These are phyloP conservation scores for Lactifluus piperatus DNA, from an alignment of 768 basidiomycete species.

Conservation along the genomic window DNA sequence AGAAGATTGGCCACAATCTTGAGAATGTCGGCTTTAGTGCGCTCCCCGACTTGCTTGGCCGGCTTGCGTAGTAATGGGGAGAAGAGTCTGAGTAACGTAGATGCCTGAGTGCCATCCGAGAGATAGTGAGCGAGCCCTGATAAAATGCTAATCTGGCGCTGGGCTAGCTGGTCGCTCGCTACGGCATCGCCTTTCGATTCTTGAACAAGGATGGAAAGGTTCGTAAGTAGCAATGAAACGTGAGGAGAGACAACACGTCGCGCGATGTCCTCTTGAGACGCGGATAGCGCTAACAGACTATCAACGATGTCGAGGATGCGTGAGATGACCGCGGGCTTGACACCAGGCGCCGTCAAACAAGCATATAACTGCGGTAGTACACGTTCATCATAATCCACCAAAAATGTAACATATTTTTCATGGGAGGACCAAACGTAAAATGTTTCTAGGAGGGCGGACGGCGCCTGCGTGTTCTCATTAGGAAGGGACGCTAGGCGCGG, in stretches of 20 bases:
- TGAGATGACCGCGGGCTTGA: constrained; percentile 77
- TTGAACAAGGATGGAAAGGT: constrained; percentile 62
- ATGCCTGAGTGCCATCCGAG: constrained; percentile 60
- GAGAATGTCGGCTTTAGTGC: constrained; percentile 75
- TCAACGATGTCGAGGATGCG: constrained; percentile 84
- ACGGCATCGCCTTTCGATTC: constrained; percentile 42
- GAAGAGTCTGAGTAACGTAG: constrained; percentile 62
- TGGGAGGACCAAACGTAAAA: constrained; percentile 69
- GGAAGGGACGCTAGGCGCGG: constrained; percentile 72
- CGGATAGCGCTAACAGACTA: constrained; percentile 48
- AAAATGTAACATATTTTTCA: constrained; percentile 45
- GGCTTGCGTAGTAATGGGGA: constrained; percentile 74
- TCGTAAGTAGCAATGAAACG: constrained; percentile 59
- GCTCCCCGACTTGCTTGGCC: constrained; percentile 69
- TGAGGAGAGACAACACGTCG: constrained; percentile 57
- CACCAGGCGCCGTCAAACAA: constrained; percentile 73
- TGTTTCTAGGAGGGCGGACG: constrained; percentile 81
- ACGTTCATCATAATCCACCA: constrained; percentile 60
- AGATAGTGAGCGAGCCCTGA: constrained; percentile 73
- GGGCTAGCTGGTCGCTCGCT: constrained; percentile 56
- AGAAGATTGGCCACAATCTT: constrained; percentile 60
- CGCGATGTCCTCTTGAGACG: constrained; percentile 40
- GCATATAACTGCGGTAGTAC: constrained; percentile 72
- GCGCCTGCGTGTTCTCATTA: constrained; percentile 84
- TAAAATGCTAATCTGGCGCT: constrained; percentile 76